Percentiles rank a stretch among this genome's conserved stretches.
These are phyloP conservation scores for Raffaelea albimanens DNA, from an alignment of 2,329 filamentous ascomycete species.

Conservation along the genomic window DNA sequence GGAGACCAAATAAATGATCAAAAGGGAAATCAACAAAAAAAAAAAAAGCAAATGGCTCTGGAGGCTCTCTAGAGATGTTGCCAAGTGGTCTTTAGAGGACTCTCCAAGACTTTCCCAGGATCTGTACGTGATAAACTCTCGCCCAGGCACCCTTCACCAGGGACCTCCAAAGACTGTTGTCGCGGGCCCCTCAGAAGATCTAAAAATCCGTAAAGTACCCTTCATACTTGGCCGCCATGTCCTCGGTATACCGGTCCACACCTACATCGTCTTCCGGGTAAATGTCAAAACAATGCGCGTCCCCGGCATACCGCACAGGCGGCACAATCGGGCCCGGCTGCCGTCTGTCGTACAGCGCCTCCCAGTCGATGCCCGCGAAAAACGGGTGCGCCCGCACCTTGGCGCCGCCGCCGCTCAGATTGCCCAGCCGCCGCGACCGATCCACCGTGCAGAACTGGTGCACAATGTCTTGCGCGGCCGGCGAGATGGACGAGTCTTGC, in stretches of 20 bases:
- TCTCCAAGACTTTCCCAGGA: too few species aligned
- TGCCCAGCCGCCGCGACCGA: constrained; percentile 67
- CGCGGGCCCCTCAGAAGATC: too few species aligned
- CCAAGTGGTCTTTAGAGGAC: too few species aligned
- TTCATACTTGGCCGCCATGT: constrained; percentile 61
- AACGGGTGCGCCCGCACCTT: constrained; percentile 69
- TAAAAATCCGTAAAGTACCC: constrained; percentile 63
- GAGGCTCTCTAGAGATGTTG: too few species aligned
- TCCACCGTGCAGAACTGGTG: constrained; percentile 69
- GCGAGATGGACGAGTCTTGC: constrained; percentile 52
- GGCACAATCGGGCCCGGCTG: constrained; percentile 64
- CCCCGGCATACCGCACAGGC: constrained; percentile 61
- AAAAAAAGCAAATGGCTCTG: too few species aligned
- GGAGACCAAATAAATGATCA: neutral
- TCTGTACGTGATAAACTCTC: too few species aligned
- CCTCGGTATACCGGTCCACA: constrained; percentile 57
- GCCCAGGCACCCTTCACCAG: too few species aligned
- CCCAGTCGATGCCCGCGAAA: constrained; percentile 66
- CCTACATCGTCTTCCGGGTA: constrained; percentile 68
- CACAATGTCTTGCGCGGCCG: constrained; percentile 65
- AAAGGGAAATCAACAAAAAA: too few species aligned
- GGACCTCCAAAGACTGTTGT: too few species aligned
- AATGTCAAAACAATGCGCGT: constrained; percentile 72
- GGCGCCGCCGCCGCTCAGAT: constrained; percentile 63
- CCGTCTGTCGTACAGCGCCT: constrained; percentile 56